A percentile compares a stretch with the other conserved stretches of the same genome.
Conservation (phyloP, 441 rosid species). For the Lepidium campestre region DNA sequence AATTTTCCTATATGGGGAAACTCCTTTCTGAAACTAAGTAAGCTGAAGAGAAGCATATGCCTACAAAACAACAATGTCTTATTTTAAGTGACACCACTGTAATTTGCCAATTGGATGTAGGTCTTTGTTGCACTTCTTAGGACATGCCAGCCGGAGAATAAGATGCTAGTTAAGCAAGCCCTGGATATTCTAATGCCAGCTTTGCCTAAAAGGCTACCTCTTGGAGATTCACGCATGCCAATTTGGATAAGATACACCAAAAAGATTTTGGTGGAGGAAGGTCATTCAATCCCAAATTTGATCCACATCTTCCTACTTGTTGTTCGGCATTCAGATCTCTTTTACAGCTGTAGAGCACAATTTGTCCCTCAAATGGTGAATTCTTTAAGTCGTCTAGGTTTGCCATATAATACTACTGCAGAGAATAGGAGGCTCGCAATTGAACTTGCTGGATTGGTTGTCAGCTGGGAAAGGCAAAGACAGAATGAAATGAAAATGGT, state of each 20-base stretch:
- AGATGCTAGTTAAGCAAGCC: constrained; percentile 98
- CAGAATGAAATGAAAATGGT: constrained; percentile 84
- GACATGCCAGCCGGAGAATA: constrained; percentile 98
- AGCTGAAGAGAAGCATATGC: constrained; percentile 5
- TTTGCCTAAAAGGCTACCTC: constrained; percentile 91
- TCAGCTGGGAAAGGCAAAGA: constrained; percentile 98
- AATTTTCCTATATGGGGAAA: not conserved
- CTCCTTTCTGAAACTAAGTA: constrained; percentile 8
- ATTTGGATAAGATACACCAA: constrained; percentile 99
- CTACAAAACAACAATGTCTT: not conserved
- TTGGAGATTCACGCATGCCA: constrained; percentile 98
- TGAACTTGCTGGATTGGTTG: constrained; percentile 99
- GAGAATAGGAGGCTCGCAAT: constrained; percentile 99
- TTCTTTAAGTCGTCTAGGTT: constrained; percentile 97
- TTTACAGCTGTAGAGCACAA: constrained; percentile 98
- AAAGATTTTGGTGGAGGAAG: constrained; percentile 98
- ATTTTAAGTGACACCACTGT: constrained; percentile 4
- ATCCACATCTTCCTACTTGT: constrained; percentile 99
- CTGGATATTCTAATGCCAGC: constrained; percentile 99
- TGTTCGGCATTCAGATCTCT: constrained; percentile 97
- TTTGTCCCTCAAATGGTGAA: constrained; percentile 99
- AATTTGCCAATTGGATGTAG: constrained; percentile 48
- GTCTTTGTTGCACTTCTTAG: constrained; percentile 99
- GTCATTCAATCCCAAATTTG: constrained; percentile 95
- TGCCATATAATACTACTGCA: constrained; percentile 90